Base-by-base conservation (phyloP, 2,329 filamentous ascomycete genomes). In the Grosmannia penicillata region DNA sequence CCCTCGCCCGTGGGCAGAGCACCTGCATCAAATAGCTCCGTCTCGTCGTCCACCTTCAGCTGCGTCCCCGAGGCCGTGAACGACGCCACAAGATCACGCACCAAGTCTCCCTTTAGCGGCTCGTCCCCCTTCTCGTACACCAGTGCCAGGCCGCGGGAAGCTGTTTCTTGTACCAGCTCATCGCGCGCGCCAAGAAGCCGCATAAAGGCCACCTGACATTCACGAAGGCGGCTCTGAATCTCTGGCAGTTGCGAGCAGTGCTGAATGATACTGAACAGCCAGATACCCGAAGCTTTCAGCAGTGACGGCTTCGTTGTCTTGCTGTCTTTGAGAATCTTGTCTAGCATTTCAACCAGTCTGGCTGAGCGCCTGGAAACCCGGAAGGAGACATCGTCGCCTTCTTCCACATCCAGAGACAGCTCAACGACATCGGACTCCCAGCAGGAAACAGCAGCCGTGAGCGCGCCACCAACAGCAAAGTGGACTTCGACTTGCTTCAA, bases 161-260 rank as follows among this genome's bases (percentile, higher is more conserved):
- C 87, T 5, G 86, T 93, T 58, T 98, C 91, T 56, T 98, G 91
- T 1, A 96, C 86, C 8, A 96, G 72, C 53, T 96, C 87, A 50
- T 98, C 91, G 17, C 87, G 73, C 41, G 93, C 86, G 14, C 79
- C 80, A 11, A 98, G 68, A 23, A 95, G 78, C 21, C 79, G 70
- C 66, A 93, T 87, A 56, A 98, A 98, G 0, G 85, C 82, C 26
- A 71, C 72, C 56, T 98, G 91, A 42, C 80, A 86, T 48, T 85
- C 74, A 36, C 83, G 70, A 28, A 98, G 64, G 11, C 76, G 73
- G 5, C 65, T 62, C 51, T 93, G 83, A 6, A 96, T 70, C 45
- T 83, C 73, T 4, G 63, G 54, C n/a, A 85, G 62, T 46, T 87
- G 78, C 0, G 85, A 85, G 53, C 86, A 93, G 56, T 91, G 86